Conservation (phyloP, 306 rosid species). For the Quercus glauca region DNA sequence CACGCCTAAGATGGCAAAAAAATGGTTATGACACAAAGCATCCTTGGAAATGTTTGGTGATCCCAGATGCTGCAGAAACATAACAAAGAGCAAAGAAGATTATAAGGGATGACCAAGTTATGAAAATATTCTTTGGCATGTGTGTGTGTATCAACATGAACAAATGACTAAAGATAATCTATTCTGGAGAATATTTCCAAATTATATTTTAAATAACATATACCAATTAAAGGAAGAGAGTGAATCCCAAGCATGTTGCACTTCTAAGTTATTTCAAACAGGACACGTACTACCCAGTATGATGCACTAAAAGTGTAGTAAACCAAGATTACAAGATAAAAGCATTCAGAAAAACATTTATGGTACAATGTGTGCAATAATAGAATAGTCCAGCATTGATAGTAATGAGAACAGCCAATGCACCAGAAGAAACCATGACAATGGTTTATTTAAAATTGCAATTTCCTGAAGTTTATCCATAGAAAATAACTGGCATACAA, state of each 20-base stretch:
- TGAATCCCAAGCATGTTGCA: too few species aligned
- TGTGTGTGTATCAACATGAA: too few species aligned
- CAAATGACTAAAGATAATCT: too few species aligned
- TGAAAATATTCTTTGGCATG: not conserved
- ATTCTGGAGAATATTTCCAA: too few species aligned
- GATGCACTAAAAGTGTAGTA: not conserved
- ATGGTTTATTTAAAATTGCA: not conserved
- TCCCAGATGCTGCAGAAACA: conserved; percentile 59
- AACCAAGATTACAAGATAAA: not conserved
- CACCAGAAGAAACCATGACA: not conserved
- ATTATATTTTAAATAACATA: not conserved
- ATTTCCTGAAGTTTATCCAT: not conserved
- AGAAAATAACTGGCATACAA: not conserved
- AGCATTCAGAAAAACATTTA: not conserved
- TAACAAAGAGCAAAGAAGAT: not conserved
- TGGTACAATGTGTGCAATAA: not conserved
- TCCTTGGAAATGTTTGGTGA: conserved; percentile 54
- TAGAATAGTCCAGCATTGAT: not conserved
- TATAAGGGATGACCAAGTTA: not conserved
- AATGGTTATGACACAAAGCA: conserved; percentile 73
- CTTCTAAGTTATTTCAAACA: not conserved
- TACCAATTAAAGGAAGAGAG: not conserved
- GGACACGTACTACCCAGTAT: not conserved
- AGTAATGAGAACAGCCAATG: not conserved
- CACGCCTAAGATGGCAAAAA: conserved; percentile 63